Evolutionary conservation across 257 asterid species (phyloP), one percentile per base, ranked within the genome.

Genomic region (Ophiorrhiza pumila): DNA sequence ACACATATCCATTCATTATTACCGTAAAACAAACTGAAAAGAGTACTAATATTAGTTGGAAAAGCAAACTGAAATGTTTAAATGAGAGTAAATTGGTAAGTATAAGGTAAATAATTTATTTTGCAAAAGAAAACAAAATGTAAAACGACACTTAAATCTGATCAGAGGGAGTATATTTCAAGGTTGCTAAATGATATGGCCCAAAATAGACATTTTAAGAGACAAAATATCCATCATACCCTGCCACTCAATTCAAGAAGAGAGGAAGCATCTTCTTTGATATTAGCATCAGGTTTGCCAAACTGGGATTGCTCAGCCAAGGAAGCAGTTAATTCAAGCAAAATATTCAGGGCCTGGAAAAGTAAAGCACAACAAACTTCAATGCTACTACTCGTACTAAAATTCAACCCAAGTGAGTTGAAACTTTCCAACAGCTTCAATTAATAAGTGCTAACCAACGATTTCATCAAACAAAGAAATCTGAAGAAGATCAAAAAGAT

Each of bases 281-380:
- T 63, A 35, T 73, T 49, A 76, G 77, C 81, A 74, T 83, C 79
- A 55, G 43, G 73, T 68, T 47, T 58, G 55, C 79, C 74, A 78
- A 12, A 31, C 55, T 46, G 76, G 78, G 80, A 71, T 76, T 82
- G 82, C 73, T 82, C 86, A 66, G 70, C 69, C 13, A 90, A 81
- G 72, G 95, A 81, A 65, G 90, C 82, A 70, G 96, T 86, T 72
- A 91, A 76, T 71, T 88, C 96, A 72, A 94, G 92, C 82, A 94
- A 77, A 64, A 81, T 75, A 67, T 88, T 87, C 66, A 94, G 83
- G 67, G 97, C 99, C 99, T 94, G 89, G 42, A 77, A 82, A 76
- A 75, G 61, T 47, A 59, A 73, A 37, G 64, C 32, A 23, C 27
- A 79, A 32, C 45, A 76, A 63, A 53, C 32, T 55, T 39, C 71